Conservation (phyloP, 1,139 yeast genomes). For the Pichia sp. region DNA sequence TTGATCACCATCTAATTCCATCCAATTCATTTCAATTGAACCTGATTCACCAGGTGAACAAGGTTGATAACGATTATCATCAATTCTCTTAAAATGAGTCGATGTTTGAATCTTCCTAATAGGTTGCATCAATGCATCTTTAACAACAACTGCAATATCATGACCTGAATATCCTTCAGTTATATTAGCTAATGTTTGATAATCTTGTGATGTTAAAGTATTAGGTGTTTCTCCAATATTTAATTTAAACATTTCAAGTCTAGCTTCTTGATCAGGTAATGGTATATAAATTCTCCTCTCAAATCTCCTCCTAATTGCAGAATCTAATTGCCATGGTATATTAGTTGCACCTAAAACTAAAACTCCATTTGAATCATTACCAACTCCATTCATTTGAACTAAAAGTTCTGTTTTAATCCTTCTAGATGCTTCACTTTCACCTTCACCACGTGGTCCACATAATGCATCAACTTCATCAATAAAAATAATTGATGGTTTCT, state of each 20-base stretch:
- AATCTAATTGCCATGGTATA: slow-evolving; percentile 98
- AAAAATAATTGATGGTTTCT: slow-evolving; percentile 89
- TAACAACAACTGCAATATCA: slow-evolving; percentile 92
- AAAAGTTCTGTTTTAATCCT: slow-evolving; percentile 92
- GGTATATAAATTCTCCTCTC: slow-evolving; percentile 94
- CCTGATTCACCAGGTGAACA: slow-evolving; percentile 93
- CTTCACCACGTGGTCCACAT: slow-evolving; percentile 98
- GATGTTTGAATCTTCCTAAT: slow-evolving; percentile 93
- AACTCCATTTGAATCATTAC: slow-evolving; percentile 89
- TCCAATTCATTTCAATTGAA: slow-evolving; percentile 89
- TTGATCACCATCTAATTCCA: slow-evolving; percentile 83
- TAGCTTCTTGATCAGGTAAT: slow-evolving; percentile 84
- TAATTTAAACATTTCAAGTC: slow-evolving; percentile 88
- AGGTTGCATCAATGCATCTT: slow-evolving; percentile 98
- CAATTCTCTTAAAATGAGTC: slow-evolving; percentile 76
- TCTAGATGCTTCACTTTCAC: slow-evolving; percentile 93
- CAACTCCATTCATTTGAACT: slow-evolving; percentile 99
- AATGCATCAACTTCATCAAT: slow-evolving; percentile 97
- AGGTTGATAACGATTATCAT: slow-evolving; percentile 54
- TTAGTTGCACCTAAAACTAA: slow-evolving; percentile 96
- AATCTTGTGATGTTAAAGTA: slow-evolving; percentile 65
- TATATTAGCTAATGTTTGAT: slow-evolving; percentile 75
- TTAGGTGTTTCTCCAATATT: slow-evolving; percentile 91
- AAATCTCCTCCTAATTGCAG: slow-evolving; percentile 95
- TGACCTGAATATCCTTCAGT: slow-evolving; percentile 98